Percentiles rank a stretch among this genome's conserved stretches.
phyloP scores from a whole-genome alignment of 805 yeast species.

The Saturnispora diversa region DNA sequence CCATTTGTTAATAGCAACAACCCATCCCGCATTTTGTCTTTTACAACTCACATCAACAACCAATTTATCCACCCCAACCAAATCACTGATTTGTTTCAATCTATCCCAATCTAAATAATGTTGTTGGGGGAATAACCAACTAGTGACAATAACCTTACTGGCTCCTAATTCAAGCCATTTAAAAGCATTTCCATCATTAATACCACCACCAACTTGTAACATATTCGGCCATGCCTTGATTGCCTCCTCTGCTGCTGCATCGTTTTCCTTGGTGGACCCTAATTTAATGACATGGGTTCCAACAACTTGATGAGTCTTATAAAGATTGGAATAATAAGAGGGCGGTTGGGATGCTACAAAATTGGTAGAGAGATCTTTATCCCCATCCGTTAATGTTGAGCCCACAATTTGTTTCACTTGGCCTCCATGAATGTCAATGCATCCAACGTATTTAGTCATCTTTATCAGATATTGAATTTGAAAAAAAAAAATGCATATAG shows the following conservation, averaged over 20 bases:
- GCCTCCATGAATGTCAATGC: constrained; percentile 93
- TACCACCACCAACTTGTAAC: constrained; percentile 92
- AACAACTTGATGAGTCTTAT: constrained; percentile 44
- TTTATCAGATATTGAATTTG: not conserved
- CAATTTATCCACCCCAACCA: constrained; percentile 59
- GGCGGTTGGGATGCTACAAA: constrained; percentile 73
- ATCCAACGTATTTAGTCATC: constrained; percentile 88
- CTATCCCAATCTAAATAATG: constrained; percentile 41
- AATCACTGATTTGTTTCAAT: constrained; percentile 38
- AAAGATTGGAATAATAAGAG: constrained; percentile 64
- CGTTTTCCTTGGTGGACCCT: constrained; percentile 70
- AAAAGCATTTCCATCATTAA: constrained; percentile 62
- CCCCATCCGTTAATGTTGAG: constrained; percentile 57
- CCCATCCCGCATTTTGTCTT: constrained; percentile 45
- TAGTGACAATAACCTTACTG: constrained; percentile 81
- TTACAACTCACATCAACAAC: constrained; percentile 90
- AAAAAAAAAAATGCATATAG: too few relatives aligned
- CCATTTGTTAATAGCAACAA: constrained; percentile 98
- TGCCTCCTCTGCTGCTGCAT: constrained; percentile 74
- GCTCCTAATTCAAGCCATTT: constrained; percentile 75
- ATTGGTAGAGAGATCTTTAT: constrained; percentile 49
- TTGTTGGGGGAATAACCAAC: constrained; percentile 76
- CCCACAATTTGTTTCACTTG: constrained; percentile 97
- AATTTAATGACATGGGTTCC: constrained; percentile 94
- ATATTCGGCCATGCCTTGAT: constrained; percentile 61